Evolutionary conservation across 495 filamentous ascomycete genomes (phyloP).

Genomic region (Penicillium fimorum): DNA sequence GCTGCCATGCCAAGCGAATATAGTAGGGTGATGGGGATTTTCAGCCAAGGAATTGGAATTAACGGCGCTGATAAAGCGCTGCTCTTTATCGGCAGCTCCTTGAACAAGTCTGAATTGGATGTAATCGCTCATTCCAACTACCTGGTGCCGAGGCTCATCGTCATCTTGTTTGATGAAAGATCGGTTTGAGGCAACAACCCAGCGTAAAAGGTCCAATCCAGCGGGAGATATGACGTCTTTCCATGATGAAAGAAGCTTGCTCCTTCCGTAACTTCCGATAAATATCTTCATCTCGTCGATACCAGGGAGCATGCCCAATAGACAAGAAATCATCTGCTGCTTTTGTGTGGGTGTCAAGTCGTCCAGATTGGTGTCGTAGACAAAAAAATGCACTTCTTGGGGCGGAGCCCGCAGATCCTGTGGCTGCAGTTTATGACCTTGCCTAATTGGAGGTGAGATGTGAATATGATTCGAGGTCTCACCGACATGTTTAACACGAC

Average conservation of each 20-base stretch:
- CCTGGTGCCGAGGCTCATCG: constrained; percentile 47
- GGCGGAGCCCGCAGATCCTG: constrained; percentile 1
- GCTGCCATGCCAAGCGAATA: constrained; percentile 88
- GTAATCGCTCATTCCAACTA: constrained; percentile 65
- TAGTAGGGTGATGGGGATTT: constrained; percentile 54
- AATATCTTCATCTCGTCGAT: constrained; percentile 63
- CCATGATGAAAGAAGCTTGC: constrained; percentile 57
- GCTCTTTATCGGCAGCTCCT: constrained; percentile 87
- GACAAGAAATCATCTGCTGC: constrained; percentile 48
- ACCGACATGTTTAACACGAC: constrained; percentile 18
- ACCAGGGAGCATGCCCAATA: constrained; percentile 68
- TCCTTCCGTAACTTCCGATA: constrained; percentile 41
- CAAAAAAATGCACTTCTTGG: constrained; percentile 23
- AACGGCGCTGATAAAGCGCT: constrained; percentile 69
- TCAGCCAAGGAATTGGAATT: constrained; percentile 41
- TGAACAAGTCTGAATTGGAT: constrained; percentile 85
- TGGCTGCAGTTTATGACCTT: neutral
- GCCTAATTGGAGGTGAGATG: constrained; percentile 20
- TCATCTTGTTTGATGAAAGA: constrained; percentile 79
- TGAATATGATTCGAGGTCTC: constrained; percentile 6
- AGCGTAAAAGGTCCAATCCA: constrained; percentile 68
- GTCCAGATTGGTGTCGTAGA: constrained; percentile 61
- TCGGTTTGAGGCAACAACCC: constrained; percentile 90
- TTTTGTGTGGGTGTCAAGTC: constrained; percentile 49
- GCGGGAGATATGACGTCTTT: constrained; percentile 60